Evolutionary conservation across 1,284 basidiomycete species (phyloP).

Genomic region (Fomes fomentarius): DNA sequence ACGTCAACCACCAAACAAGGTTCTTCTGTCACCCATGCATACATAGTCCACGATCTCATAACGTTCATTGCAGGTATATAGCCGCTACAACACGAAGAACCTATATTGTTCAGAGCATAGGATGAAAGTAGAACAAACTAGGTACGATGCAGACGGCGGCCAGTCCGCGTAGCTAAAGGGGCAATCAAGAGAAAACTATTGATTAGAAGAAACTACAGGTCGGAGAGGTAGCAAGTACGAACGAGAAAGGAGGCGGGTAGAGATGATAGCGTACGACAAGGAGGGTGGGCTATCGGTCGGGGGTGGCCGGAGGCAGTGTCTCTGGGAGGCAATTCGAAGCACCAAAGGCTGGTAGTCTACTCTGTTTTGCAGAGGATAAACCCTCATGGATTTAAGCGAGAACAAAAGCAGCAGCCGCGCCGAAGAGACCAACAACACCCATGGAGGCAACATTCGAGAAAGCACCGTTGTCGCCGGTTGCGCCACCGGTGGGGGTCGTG

Average conservation of each 20-base stretch:
- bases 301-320: slow-evolving; percentile 19
- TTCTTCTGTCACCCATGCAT: no score
- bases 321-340: slow-evolving; percentile 22
- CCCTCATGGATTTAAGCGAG: slow-evolving; percentile 27
- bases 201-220: slow-evolving; percentile 19
- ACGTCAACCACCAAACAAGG: no score
- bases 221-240: slow-evolving; percentile 5
- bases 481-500: slow-evolving; percentile 14
- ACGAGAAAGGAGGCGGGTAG: neutral
- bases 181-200: neutral
- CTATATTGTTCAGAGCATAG: slow-evolving; percentile 7
- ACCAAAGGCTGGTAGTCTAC: slow-evolving; percentile 9
- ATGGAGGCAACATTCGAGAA: slow-evolving; percentile 24
- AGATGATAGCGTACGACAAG: slow-evolving; percentile 18
- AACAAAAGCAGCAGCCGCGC: slow-evolving; percentile 30
- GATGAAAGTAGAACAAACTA: neutral
- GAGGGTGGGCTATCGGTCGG: slow-evolving; percentile 22
- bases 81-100: slow-evolving; percentile 20
- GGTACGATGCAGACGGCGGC: slow-evolving; percentile 5
- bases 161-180: slow-evolving; percentile 7
- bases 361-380: slow-evolving; percentile 15
- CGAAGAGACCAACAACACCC: slow-evolving; percentile 29
- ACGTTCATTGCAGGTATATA: slow-evolving; percentile 25
- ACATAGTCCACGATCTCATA: slow-evolving; percentile 1
- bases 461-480: slow-evolving; percentile 22